These are phyloP conservation scores for Fraxinus sp. DNA, from an alignment of 305 asterid species.

Conservation along the genomic window DNA sequence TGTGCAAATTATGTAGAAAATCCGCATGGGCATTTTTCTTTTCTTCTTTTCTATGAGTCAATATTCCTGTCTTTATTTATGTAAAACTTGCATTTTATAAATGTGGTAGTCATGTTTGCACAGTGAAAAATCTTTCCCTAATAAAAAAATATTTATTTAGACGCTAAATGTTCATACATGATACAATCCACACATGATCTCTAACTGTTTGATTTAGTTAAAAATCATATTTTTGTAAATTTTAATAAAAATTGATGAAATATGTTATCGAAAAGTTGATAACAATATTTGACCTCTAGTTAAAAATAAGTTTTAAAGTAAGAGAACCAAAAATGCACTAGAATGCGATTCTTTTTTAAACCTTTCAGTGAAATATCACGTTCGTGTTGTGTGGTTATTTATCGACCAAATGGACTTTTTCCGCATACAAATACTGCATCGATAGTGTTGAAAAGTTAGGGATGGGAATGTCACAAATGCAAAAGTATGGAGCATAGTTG, in stretches of 20 bases:
- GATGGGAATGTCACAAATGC: not conserved
- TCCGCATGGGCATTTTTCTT: conserved; percentile 14
- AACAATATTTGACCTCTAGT: too few species aligned
- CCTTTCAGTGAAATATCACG: not conserved
- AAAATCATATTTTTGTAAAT: too few species aligned
- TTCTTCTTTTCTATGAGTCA: not conserved
- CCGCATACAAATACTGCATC: too few species aligned
- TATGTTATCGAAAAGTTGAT: not conserved
- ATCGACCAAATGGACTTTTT: not conserved
- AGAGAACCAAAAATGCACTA: not conserved
- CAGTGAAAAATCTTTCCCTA: not conserved
- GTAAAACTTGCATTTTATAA: not conserved
- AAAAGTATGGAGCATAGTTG: not conserved
- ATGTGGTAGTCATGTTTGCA: not conserved
- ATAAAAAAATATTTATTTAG: not conserved
- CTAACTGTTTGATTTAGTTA: not conserved
- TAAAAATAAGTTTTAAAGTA: not conserved
- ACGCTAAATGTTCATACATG: not conserved
- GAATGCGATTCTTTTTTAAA: not conserved
- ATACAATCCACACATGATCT: not conserved
- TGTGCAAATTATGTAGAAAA: not conserved
- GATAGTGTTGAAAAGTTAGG: not conserved
- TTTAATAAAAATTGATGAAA: too few species aligned
- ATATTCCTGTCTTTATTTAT: not conserved
- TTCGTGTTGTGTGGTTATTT: not conserved